Evolutionary conservation across 1,284 basidiomycete species (phyloP).

Genomic region (Austroboletus rostrupii): DNA sequence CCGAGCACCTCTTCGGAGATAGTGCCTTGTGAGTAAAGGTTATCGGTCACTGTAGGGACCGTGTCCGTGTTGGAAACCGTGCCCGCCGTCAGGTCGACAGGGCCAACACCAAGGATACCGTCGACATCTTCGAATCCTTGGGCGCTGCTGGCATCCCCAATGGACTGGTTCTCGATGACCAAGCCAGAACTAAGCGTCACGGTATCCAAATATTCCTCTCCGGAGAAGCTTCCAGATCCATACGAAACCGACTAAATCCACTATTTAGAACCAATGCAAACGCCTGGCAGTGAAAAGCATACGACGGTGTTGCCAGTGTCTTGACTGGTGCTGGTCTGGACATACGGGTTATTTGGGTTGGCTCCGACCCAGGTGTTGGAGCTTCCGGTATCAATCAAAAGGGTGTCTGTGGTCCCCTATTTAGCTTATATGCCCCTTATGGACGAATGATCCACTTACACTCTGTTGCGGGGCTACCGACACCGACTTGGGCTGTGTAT

Average conservation of each 20-base stretch:
- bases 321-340: constrained; percentile 38
- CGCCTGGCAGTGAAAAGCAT: not conserved
- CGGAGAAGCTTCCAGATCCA: constrained; percentile 49
- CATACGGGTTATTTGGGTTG: constrained; percentile 30
- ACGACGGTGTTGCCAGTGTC: constrained; percentile 41
- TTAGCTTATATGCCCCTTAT: too few relatives aligned
- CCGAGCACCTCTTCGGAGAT: constrained; percentile 45
- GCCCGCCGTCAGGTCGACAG: constrained; percentile 46
- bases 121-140: constrained; percentile 45
- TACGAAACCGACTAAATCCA: constrained; percentile 39
- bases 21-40: constrained; percentile 37
- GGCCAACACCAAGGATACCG: constrained; percentile 58
- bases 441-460: too few relatives aligned
- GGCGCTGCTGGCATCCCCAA: constrained; percentile 47
- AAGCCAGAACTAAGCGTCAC: constrained; percentile 42
- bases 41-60: constrained; percentile 44
- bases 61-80: constrained; percentile 21
- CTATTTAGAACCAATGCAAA: not conserved
- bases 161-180: constrained; percentile 46
- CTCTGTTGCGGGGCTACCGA: too few relatives aligned
- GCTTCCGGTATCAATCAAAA: constrained; percentile 33
- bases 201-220: constrained; percentile 49
- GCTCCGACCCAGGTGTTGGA: constrained; percentile 40
- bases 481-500: too few relatives aligned
- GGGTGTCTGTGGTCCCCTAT: constrained; percentile 12